phyloP scores from a whole-genome alignment of 768 basidiomycete genomes.

The Tylopilus plumbeoviolaceoides region DNA sequence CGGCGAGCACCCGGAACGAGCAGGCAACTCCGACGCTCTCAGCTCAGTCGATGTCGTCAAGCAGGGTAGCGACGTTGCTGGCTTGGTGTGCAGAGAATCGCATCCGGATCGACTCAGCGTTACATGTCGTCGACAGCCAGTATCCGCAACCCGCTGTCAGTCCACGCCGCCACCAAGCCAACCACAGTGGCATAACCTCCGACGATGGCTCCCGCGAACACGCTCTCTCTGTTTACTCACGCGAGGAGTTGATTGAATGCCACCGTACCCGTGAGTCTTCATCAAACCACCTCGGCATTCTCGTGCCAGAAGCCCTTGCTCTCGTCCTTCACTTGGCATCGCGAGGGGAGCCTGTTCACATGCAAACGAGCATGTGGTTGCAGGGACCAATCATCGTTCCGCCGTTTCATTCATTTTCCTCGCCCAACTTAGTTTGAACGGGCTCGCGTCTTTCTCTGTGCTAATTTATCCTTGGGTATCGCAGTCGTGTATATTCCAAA shows the following conservation, averaged over 20 bases:
- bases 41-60: conserved; percentile 18
- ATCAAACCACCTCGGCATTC: conserved; percentile 9
- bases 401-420: conserved; percentile 5
- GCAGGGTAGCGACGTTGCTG: conserved; percentile 27
- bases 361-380: neutral
- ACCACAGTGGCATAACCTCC: neutral
- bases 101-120: conserved; percentile 43
- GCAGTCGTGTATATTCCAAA: conserved; percentile 67
- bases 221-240: conserved; percentile 24
- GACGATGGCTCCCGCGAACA: conserved; percentile 9
- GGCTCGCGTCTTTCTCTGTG: neutral
- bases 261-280: conserved; percentile 26
- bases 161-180: neutral
- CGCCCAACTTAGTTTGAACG: neutral
- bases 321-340: neutral
- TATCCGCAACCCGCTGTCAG: neutral
- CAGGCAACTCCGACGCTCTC: neutral
- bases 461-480: conserved; percentile 6
- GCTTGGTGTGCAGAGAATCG: conserved; percentile 48
- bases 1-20: neutral
- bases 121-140: conserved; percentile 32
- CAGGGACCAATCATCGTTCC: neutral
- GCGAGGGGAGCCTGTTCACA: neutral
- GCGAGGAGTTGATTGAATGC: conserved; percentile 20
- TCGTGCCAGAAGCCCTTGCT: neutral